Evolutionary conservation across 192 early-diverging fungal genomes (phyloP), one percentile per base, ranked within the genome.

Genomic region (Rhizophagus clarus): DNA sequence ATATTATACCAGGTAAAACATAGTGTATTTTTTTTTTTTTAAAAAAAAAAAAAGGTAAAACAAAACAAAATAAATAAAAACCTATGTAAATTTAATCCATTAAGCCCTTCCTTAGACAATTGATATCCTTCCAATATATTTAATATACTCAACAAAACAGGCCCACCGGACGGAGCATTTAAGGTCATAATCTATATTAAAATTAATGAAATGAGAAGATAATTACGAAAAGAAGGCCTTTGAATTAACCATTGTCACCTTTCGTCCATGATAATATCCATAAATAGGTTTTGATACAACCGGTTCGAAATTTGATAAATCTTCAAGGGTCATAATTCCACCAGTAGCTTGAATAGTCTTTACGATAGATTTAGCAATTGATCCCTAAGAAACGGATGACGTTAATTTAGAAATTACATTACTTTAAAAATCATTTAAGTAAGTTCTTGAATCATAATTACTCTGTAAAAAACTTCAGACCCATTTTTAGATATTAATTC

Each of bases 71-170:
- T 40, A 37, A 17, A 70, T 7, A 42, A 26, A 9, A 24, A 42
- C 71, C 95, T 91, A 83, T 99, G 96, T 20, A 92, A 84, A 74
- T 91, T 96, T 22, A 94, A 40, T 11, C 88, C 86, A 2, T 89
- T 88, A 22, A 86, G 83, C 4, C 91, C 91, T 40, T 90, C 86
- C 26, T 80, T 42, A n/a, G 82, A 84, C 17, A 97, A 86, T 61
- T 93, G 87, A 83, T 89, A 97, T 63, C 94, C 89, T 83, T 99
- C 97, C 69, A 97, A 81, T 34, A 96, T 89, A 72, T 97, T 97
- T 60, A 99, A 88, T 78, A 96, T 87, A 80, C 92, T 91, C 47
- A 97, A 83, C 42, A 97, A 82, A 20, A 96, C 87, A 8, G 94
- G 91, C 1, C 97, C 97, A 78, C 93, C 93, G 15, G 95, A 93